Evolutionary conservation across 2,329 filamentous ascomycete genomes (phyloP).

Genomic region (Botryotinia narcissicola): DNA sequence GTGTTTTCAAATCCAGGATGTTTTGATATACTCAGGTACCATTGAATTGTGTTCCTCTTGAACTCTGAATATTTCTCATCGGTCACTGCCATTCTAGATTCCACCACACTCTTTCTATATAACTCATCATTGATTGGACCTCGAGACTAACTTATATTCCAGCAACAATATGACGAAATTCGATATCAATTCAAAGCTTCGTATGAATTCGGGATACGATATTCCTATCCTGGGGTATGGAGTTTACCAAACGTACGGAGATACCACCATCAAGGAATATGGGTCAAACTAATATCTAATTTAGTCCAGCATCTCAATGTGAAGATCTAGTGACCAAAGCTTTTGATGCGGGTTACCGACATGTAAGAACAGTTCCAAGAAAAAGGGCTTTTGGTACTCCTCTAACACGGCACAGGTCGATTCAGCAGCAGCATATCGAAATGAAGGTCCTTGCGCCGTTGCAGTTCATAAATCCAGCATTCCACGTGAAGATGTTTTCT

Average conservation of each 20-base stretch:
- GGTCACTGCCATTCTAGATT: too few relatives aligned
- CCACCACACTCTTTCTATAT: background rate
- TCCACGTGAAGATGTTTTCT: constrained; percentile 56
- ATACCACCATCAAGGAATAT: background rate
- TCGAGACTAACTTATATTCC: background rate
- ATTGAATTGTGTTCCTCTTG: background rate
- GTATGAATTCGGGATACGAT: constrained; percentile 57
- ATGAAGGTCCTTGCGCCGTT: constrained; percentile 53
- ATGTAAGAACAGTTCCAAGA: constrained; percentile 42
- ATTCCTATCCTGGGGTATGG: constrained; percentile 61
- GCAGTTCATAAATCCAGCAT: constrained; percentile 53
- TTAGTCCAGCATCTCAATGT: constrained; percentile 55
- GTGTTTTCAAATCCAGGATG: background rate
- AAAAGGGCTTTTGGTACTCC: background rate
- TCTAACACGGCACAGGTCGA: constrained; percentile 47
- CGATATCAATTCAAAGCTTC: constrained; percentile 46
- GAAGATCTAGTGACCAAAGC: constrained; percentile 57
- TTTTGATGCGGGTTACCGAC: constrained; percentile 54
- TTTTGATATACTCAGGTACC: constrained; percentile 1
- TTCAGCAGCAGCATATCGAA: constrained; percentile 55
- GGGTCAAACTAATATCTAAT: constrained; percentile 20
- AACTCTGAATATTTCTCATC: background rate
- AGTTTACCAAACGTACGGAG: constrained; percentile 43
- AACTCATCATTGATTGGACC: background rate
- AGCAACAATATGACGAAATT: constrained; percentile 43